Conservation (phyloP, 139 green algal species). For the Chlorella sp. region DNA sequence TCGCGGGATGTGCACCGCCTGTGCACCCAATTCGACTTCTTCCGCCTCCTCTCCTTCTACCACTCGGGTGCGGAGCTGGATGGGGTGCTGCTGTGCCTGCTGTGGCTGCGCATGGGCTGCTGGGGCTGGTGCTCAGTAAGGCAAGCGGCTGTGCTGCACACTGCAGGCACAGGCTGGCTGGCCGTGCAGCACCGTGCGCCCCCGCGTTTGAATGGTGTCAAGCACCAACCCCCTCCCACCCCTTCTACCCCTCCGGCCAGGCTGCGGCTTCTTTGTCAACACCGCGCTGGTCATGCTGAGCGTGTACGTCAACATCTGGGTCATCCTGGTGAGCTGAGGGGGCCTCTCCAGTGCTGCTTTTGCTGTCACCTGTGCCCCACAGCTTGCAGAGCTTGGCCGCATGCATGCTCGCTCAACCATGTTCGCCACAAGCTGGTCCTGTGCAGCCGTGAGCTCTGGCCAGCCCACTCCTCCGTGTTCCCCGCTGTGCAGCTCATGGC, state of each 20-base stretch:
- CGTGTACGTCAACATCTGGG: slow-evolving; percentile 69
- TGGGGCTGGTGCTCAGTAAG: too few species aligned
- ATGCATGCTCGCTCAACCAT: too few species aligned
- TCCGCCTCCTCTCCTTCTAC: slow-evolving; percentile 82
- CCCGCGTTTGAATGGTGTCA: too few species aligned
- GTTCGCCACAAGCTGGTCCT: too few species aligned
- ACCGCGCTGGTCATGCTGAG: slow-evolving; percentile 75
- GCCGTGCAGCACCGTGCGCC: too few species aligned
- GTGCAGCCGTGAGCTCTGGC: too few species aligned
- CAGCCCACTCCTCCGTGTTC: too few species aligned
- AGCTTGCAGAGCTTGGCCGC: too few species aligned
- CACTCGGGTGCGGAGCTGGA: slow-evolving; percentile 46
- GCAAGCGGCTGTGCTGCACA: too few species aligned
- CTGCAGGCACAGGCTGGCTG: too few species aligned
- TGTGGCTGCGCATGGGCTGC: background rate
- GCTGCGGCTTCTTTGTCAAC: slow-evolving; percentile 82
- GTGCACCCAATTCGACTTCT: slow-evolving; percentile 79
- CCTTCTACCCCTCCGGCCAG: background rate
- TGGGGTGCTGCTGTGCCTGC: background rate
- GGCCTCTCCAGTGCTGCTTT: too few species aligned
- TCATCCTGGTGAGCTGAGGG: slow-evolving; percentile 43
- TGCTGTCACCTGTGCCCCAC: too few species aligned
- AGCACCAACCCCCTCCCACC: background rate
- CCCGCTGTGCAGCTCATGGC: slow-evolving; percentile 32
- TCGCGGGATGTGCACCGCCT: slow-evolving; percentile 82